Evolutionary conservation across 306 rosid genomes (phyloP).

Genomic region (Trifolium dubium): DNA sequence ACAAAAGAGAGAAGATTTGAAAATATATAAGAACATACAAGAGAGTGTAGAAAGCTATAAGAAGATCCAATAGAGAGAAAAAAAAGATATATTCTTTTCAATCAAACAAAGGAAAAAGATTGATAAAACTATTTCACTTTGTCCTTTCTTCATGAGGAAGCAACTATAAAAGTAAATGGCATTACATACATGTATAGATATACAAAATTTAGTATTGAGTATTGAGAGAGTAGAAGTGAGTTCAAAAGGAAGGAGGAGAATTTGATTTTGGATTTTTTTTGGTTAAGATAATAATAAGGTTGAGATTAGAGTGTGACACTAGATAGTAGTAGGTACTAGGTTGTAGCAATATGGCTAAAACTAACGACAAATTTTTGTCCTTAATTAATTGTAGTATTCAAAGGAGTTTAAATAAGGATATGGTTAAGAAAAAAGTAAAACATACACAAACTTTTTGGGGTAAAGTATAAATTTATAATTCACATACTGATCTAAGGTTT

Average conservation of each 20-base stretch:
- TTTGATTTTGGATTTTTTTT: neutral
- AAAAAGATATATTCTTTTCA: slow-evolving; percentile 42
- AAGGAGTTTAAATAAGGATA: slow-evolving; percentile 11
- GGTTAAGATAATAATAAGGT: neutral
- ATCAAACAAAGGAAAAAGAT: slow-evolving; percentile 43
- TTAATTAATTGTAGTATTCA: slow-evolving; percentile 24
- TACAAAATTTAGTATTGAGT: slow-evolving; percentile 24
- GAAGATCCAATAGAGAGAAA: slow-evolving; percentile 42
- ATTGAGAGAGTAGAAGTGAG: slow-evolving; percentile 18
- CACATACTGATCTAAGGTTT: neutral
- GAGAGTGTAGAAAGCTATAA: slow-evolving; percentile 41
- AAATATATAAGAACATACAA: slow-evolving; percentile 35
- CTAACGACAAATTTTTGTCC: neutral
- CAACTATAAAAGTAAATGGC: slow-evolving; percentile 49
- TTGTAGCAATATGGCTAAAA: neutral
- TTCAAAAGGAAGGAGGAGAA: neutral
- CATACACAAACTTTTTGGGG: slow-evolving; percentile 7
- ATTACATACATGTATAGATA: slow-evolving; percentile 20
- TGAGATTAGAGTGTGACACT: slow-evolving; percentile 29
- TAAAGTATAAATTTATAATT: slow-evolving; percentile 23
- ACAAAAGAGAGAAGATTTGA: slow-evolving; percentile 23
- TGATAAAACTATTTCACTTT: slow-evolving; percentile 47
- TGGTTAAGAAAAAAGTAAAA: slow-evolving; percentile 20
- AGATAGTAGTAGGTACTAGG: slow-evolving; percentile 28
- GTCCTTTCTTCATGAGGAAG: slow-evolving; percentile 70